These are phyloP conservation scores for Lentinus tigrinus DNA, from an alignment of 768 basidiomycete genomes.

Conservation along the genomic window DNA sequence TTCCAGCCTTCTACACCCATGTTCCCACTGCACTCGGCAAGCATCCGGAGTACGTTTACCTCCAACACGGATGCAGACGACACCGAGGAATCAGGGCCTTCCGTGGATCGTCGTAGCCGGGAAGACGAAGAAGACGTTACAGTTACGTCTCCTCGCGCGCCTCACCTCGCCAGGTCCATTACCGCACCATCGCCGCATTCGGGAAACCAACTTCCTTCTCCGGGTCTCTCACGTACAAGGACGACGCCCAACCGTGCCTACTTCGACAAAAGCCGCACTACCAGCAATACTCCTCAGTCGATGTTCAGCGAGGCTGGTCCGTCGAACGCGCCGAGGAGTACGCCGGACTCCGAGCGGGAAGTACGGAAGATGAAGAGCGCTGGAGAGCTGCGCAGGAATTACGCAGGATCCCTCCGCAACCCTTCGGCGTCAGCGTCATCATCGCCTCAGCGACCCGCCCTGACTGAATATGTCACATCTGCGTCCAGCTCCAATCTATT, in stretches of 20 bases:
- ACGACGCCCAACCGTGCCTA: slow-evolving; percentile 62
- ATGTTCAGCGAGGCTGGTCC: slow-evolving; percentile 20
- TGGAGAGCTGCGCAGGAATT: slow-evolving; percentile 66
- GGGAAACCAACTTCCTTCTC: slow-evolving; percentile 22
- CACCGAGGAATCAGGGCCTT: slow-evolving; percentile 39
- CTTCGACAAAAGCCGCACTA: slow-evolving; percentile 30
- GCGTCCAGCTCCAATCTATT: slow-evolving; percentile 69
- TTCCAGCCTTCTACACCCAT: slow-evolving; percentile 69
- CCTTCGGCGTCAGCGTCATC: slow-evolving; percentile 30
- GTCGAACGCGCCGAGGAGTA: slow-evolving; percentile 4
- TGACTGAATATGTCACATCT: slow-evolving; percentile 57
- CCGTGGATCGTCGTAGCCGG: slow-evolving; percentile 33
- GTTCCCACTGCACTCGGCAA: slow-evolving; percentile 50
- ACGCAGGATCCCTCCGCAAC: slow-evolving; percentile 27
- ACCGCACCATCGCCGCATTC: slow-evolving; percentile 37
- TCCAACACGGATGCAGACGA: slow-evolving; percentile 52
- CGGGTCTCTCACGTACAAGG: slow-evolving; percentile 64
- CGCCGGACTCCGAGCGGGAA: slow-evolving; percentile 45
- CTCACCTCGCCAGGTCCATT: slow-evolving; percentile 49
- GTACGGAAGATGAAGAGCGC: slow-evolving; percentile 86
- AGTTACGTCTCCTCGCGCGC: slow-evolving; percentile 62
- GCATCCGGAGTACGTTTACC: slow-evolving; percentile 45
- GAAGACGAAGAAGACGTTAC: slow-evolving; percentile 74
- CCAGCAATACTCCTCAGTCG: slow-evolving; percentile 19
- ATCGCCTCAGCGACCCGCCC: slow-evolving; percentile 39